Conservation (phyloP, 495 filamentous ascomycete species). For the Lophiotrema nucula region DNA sequence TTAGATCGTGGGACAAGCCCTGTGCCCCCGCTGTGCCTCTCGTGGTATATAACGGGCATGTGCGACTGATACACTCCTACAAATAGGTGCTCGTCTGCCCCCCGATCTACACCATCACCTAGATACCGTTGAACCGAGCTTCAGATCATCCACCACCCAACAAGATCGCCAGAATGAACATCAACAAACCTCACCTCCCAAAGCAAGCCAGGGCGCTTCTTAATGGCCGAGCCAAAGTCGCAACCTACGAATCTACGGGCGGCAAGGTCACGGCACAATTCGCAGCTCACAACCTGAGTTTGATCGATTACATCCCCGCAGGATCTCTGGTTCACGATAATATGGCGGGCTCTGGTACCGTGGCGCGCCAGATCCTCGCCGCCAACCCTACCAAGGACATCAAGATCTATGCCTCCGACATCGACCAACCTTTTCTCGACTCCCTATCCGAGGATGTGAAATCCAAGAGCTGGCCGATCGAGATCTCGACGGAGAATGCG, state of each 20-base stretch:
- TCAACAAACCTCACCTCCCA: not conserved
- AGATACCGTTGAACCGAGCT: too few species aligned
- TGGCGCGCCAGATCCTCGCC: slow-evolving; percentile 30
- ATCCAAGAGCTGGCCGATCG: slow-evolving; percentile 25
- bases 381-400: slow-evolving; percentile 11
- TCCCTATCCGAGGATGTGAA: slow-evolving; percentile 17
- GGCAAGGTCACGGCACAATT: slow-evolving; percentile 10
- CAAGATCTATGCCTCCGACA: slow-evolving; percentile 34
- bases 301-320: slow-evolving; percentile 22
- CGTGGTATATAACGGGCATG: too few species aligned
- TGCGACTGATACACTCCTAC: too few species aligned
- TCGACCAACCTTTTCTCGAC: slow-evolving; percentile 30
- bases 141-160: too few species aligned
- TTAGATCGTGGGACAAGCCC: too few species aligned
- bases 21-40: too few species aligned
- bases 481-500: not conserved
- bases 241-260: slow-evolving; percentile 9
- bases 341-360: slow-evolving; percentile 34
- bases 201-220: slow-evolving; percentile 9
- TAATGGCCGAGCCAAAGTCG: slow-evolving; percentile 7
- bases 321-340: slow-evolving; percentile 37
- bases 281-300: slow-evolving; percentile 12
- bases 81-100: too few species aligned
- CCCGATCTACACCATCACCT: too few species aligned
- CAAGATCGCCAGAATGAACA: not conserved